Base-by-base conservation (phyloP, 805 yeast species). In the Pichia ethanolica region DNA sequence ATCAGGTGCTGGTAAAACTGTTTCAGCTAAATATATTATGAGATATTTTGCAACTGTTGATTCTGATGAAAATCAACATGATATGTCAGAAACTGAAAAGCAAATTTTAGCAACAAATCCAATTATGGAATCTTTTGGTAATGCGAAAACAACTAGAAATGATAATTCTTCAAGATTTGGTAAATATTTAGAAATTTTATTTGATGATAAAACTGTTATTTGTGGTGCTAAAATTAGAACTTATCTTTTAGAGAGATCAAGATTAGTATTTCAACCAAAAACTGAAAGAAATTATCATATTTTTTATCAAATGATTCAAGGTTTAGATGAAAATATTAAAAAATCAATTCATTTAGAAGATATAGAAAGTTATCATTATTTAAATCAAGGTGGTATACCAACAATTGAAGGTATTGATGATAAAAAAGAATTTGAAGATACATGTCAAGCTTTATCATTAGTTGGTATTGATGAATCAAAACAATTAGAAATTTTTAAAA, bases 1-100 rank as follows among this genome's bases (percentile, higher is more conserved):
- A 70, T 87, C 96, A 7, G 99, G 99, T 68, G 98, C 99, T 32
- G 99, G 99, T 67, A 93, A 91, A 62, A 93, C 98, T 5, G 98
- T 91, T 39, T 83, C 93, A 54, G 99, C 99, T 38, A 91, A 91
- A 66, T 91, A 87, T 67, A 91, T 91, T 56, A 91, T 91, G 98
- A 81, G 98, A 67, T 91, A 90, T 68, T 90, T 91, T 66, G 98
- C 98, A 4, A 83, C 96, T 14, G 97, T 91, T 13, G 97, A 91
- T 53, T 66, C 70, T 9, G 73, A 73, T 54, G 63, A 63, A 39
- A 66, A 71, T 47, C 53, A 60, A 27, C 71, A 70, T 56, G 91
- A 88, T 56, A 84, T 91, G 84, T 85, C 95, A 33, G 86, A 84
- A 53, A 91, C 91, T 30, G 99, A 91, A 69, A 86, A 86, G 63